Evolutionary conservation across 148 eudicot species (phyloP), one percentile per base, ranked within the genome.

Genomic region (Chenopodium suecicum): DNA sequence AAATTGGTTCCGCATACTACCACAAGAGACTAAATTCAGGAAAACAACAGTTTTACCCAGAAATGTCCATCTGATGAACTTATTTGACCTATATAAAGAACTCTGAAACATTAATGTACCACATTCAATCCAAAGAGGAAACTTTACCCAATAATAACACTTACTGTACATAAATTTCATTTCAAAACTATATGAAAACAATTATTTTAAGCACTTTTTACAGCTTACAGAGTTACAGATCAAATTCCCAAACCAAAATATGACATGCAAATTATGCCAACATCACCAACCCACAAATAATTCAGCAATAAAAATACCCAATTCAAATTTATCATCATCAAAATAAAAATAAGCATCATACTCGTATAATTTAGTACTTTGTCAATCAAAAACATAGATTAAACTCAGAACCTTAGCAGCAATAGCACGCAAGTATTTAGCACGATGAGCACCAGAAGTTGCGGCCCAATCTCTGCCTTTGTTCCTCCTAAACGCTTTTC

Each of bases 391-490:
- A 60, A n/a, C 69, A 44, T 50, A 52, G 13, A 52, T 11, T 10
- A 14, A 68, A 58, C 4, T 64, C 8, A 37, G 68, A 63, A 89
- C 98, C 93, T 94, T 94, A 25, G 93, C 92, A 84, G 99, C 98
- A 86, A 96, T 96, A 62, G 99, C 98, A 67, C 97, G 95, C 54
- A 96, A 79, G 84, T 92, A 96, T 85, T 92, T 91, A 22, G 98
- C 99, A 68, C 99, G 91, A 87, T 92, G 89, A 78, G 98, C 97
- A 56, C 99, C 99, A 72, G 98, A 81, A 20, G 98, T 91, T 0
- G 91, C 86, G 25, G 94, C 83, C 99, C 99, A 96, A 13, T 91
- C 97, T 68, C 70, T 86, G 20, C 94, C 98, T 73, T 86, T 89
- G 80, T 91, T 90, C 63, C 91, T 85, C 27, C 83, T 79, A 78